Evolutionary conservation across 1,284 basidiomycete genomes (phyloP), one percentile per base, ranked within the genome.

Genomic region (Ganoderma resinaceum): DNA sequence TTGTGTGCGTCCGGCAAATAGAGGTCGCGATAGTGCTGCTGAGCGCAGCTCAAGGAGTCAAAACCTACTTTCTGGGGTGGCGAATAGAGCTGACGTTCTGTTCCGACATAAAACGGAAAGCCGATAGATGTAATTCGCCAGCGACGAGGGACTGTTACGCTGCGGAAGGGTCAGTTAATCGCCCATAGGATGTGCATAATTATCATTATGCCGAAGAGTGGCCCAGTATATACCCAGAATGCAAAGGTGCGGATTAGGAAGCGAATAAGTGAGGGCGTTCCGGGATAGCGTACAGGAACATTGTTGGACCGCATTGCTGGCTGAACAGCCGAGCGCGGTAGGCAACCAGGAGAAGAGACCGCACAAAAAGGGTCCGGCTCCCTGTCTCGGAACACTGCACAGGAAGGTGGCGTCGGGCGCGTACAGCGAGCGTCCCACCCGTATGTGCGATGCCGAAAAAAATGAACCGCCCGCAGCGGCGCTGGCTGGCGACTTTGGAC

Each of bases 401-500:
- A 55, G 29, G 52, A 33, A 31, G 26, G 29, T 29, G 18, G 55
- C 18, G n/a, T 58, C 33, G 43, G 31, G 61, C 61, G 61, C 43
- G 31, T 16, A 52, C 61, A 63, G 46, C 62, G 23, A 35, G 62
- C 62, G 49, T 52, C 31, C 23, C 23, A 14, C 23, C 46, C 29
- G 23, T 3, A 23, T 52, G 46, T n/a, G 46, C 23, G 46, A 14
- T 16, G 14, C 23, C 33, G 58, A 26, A 42, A 12, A n/a, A n/a
- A n/a, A 35, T 37, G 55, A 37, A 35, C 7, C 61, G 31, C n/a
- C 33, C 20, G 20, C 61, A 33, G 43, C 43, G 31, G 43, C 43
- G 61, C 61, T 62, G 31, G 43, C 42, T 49, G 42, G 42, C 60
- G 61, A 46, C 60, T 61, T 8, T 18, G 31, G 29, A 33, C 43